A percentile compares a stretch with the other conserved stretches of the same genome.
These are phyloP conservation scores for Colletotrichum sp. DNA, from an alignment of 2,329 filamentous ascomycete genomes.

Conservation along the genomic window DNA sequence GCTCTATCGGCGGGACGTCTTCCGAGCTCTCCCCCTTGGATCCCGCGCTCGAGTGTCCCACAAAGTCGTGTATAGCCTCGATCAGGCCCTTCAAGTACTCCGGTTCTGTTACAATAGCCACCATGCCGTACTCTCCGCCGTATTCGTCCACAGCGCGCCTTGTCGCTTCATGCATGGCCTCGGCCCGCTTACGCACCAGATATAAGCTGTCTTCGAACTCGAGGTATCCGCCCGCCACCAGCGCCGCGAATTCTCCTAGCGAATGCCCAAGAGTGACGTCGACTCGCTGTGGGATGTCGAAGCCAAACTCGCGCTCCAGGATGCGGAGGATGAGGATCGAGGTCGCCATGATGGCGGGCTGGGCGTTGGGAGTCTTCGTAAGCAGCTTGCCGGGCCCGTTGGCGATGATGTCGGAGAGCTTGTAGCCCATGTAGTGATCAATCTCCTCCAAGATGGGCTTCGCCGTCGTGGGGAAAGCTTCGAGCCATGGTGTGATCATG, in stretches of 20 bases:
- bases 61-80: constrained; percentile 77
- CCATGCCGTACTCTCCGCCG: constrained; percentile 91
- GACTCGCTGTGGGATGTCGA: constrained; percentile 71
- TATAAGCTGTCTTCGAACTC: constrained; percentile 77
- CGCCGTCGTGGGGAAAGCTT: constrained; percentile 81
- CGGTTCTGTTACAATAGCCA: constrained; percentile 88
- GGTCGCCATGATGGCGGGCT: constrained; percentile 95
- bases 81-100: constrained; percentile 74
- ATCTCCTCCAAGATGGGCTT: constrained; percentile 84
- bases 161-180: constrained; percentile 83
- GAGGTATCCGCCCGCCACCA: constrained; percentile 84
- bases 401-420: constrained; percentile 79
- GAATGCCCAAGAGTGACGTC: constrained; percentile 91
- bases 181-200: constrained; percentile 78
- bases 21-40: constrained; percentile 71
- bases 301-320: constrained; percentile 83
- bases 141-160: constrained; percentile 66
- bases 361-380: constrained; percentile 84
- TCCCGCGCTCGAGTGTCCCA: constrained; percentile 70
- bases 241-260: constrained; percentile 88
- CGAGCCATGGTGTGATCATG: constrained; percentile 86
- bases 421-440: constrained; percentile 75
- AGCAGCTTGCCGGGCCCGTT: constrained; percentile 78
- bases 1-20: constrained; percentile 77
- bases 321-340: constrained; percentile 89